These are phyloP conservation scores for Globisporangium camurandrum DNA, from an alignment of 352 stramenopile genomes.

Conservation along the genomic window DNA sequence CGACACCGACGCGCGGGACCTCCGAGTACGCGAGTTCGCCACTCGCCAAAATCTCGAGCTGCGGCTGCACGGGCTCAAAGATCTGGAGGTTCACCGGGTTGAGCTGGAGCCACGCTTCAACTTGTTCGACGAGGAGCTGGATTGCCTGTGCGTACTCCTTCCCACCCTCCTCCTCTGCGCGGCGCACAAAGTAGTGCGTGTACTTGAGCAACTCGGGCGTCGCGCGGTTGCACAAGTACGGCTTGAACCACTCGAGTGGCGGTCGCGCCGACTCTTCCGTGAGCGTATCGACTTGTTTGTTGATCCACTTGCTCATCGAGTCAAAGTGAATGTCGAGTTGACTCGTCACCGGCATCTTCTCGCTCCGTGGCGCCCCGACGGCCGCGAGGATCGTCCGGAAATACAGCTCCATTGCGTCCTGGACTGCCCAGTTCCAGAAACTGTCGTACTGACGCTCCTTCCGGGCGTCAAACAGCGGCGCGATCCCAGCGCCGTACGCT, in stretches of 20 bases:
- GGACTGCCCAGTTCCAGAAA: constrained; percentile 78
- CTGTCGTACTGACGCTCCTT: constrained; percentile 75
- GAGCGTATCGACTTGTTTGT: constrained; percentile 18
- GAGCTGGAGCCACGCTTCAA: constrained; percentile 39
- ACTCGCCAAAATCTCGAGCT: constrained; percentile 41
- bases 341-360: constrained; percentile 14
- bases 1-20: constrained; percentile 36
- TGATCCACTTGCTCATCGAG: constrained; percentile 49
- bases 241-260: constrained; percentile 45
- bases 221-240: constrained; percentile 60
- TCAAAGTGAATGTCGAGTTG: constrained; percentile 32
- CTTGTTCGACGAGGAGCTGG: constrained; percentile 48
- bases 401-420: constrained; percentile 62
- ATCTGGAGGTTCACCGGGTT: constrained; percentile 54
- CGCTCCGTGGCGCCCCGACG: neutral
- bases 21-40: constrained; percentile 53
- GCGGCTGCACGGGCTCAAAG: constrained; percentile 43
- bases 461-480: constrained; percentile 52
- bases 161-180: constrained; percentile 33
- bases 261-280: constrained; percentile 19
- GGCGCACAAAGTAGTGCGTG: constrained; percentile 40
- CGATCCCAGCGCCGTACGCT: constrained; percentile 44
- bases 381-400: constrained; percentile 28
- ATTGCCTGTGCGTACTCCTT: constrained; percentile 42
- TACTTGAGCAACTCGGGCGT: constrained; percentile 52